phyloP scores from a whole-genome alignment of 495 filamentous ascomycete genomes.

The Tuber umbilicatum region DNA sequence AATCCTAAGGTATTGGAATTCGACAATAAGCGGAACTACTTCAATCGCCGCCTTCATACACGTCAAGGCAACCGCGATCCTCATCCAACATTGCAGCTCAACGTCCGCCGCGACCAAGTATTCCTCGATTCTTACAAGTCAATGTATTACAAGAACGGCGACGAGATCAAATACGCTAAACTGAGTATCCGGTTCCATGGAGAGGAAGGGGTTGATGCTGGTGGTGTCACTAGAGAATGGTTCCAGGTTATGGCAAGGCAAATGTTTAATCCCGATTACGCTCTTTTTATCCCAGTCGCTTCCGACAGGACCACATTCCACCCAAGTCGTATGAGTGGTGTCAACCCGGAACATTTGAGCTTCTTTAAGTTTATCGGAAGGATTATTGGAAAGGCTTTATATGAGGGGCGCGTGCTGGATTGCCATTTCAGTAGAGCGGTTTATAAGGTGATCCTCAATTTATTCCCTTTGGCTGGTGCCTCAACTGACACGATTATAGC shows the following conservation, averaged over 20 bases:
- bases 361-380: constrained; percentile 99
- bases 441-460: constrained; percentile 56
- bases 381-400: constrained; percentile 96
- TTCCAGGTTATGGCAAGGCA: constrained; percentile 95
- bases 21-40: constrained; percentile 99
- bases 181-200: constrained; percentile 95
- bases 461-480: constrained; percentile 1
- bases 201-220: constrained; percentile 96
- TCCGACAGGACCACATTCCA: constrained; percentile 99
- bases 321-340: constrained; percentile 80
- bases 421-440: constrained; percentile 98
- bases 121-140: constrained; percentile 98
- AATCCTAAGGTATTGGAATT: constrained; percentile 99
- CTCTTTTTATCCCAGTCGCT: constrained; percentile 89
- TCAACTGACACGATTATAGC: constrained; percentile 41
- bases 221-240: constrained; percentile 97
- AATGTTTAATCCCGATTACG: constrained; percentile 99
- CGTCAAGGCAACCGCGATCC: constrained; percentile 57
- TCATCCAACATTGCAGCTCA: constrained; percentile 72
- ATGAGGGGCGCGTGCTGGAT: constrained; percentile 90
- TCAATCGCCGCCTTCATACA: constrained; percentile 82
- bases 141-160: constrained; percentile 85
- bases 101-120: constrained; percentile 85
- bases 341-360: constrained; percentile 92
- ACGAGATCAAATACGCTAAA: constrained; percentile 98